Evolutionary conservation across 192 early-diverging fungal genomes (phyloP), one percentile per base, ranked within the genome.

Genomic region (Coemansia sp.): DNA sequence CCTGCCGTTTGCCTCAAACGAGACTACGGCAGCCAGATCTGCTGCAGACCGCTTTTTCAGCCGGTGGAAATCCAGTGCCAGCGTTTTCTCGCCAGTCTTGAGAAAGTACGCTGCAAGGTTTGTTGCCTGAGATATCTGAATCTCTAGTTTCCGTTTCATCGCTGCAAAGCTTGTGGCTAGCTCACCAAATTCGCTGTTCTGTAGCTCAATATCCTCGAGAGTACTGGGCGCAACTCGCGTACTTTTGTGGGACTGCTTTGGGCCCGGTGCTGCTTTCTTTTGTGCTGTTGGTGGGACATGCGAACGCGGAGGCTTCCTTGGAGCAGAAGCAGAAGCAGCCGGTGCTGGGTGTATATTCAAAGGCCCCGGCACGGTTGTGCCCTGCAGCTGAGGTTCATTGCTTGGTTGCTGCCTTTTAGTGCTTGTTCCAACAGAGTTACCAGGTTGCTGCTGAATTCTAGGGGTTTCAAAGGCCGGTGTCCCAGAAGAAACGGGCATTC

Each of bases 1-100:
- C 30, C 61, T 58, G 18, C 60, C 62, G 65, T 71, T 74, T 6
- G 71, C 72, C 34, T 67, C 67, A 35, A 64, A 64, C 7, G 77
- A 71, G 21, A 8, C 33, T 29, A 62, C 65, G 2, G 65, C 57
- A 0, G 72, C 77, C n/a, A 73, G 33, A 39, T 74, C 77, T 0
- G 77, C 68, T 7, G 57, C 58, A 7, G 77, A 72, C 25, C 69
- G 71, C 62, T 79, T 79, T 52, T 64, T 66, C 29, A 71, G 65
- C 13, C 68, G 68, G 33, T 79, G 77, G 42, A 79, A 79, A 30
- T 74, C 77, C 4, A 79, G 72, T 35, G 77, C 77, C 30, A 20
- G 28, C 3, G 64, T 31, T 61, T 79, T 79, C 64, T 74, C 72
- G 34, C 71, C 72, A 40, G 39, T 26, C 58, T 64, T 63, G 23